Evolutionary conservation across 306 rosid species (phyloP).

Genomic region (Castanea sativa): DNA sequence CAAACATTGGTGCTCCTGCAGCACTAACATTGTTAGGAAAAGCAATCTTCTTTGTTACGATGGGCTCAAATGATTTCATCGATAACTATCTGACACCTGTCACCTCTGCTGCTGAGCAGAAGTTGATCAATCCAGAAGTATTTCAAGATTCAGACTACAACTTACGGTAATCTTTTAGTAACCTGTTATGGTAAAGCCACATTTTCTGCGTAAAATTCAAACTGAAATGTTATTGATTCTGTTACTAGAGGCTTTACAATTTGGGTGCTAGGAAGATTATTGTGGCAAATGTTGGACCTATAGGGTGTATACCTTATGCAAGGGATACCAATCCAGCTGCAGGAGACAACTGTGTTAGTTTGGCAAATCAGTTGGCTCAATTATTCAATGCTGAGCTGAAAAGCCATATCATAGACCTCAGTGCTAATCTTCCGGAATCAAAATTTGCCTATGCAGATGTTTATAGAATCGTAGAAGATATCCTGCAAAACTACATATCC

Average conservation of each 20-base stretch:
- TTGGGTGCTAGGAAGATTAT: conserved; percentile 65
- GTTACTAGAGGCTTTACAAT: conserved; percentile 53
- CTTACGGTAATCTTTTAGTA: conserved; percentile 39
- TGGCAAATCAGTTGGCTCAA: conserved; percentile 52
- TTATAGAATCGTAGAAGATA: conserved; percentile 51
- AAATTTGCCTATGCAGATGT: conserved; percentile 64
- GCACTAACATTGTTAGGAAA: conserved; percentile 31
- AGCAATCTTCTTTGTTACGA: conserved; percentile 50
- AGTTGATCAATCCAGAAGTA: conserved; percentile 31
- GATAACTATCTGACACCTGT: conserved; percentile 54
- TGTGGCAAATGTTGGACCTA: conserved; percentile 71
- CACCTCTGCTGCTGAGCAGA: conserved; percentile 20
- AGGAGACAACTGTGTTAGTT: conserved; percentile 46
- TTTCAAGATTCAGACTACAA: conserved; percentile 46
- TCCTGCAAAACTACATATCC: conserved; percentile 39
- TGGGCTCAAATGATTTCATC: conserved; percentile 75
- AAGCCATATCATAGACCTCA: conserved; percentile 45
- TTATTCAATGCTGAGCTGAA: conserved; percentile 48
- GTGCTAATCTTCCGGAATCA: conserved; percentile 35
- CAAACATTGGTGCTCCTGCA: conserved; percentile 40
- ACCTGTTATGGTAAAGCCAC: not conserved
- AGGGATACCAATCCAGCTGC: conserved; percentile 55
- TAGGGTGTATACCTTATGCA: conserved; percentile 72
- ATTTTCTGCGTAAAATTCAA: not conserved
- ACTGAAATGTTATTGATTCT: not conserved